phyloP scores from a whole-genome alignment of 176 grass and related monocot species.

The Rhynchospora breviuscula region DNA sequence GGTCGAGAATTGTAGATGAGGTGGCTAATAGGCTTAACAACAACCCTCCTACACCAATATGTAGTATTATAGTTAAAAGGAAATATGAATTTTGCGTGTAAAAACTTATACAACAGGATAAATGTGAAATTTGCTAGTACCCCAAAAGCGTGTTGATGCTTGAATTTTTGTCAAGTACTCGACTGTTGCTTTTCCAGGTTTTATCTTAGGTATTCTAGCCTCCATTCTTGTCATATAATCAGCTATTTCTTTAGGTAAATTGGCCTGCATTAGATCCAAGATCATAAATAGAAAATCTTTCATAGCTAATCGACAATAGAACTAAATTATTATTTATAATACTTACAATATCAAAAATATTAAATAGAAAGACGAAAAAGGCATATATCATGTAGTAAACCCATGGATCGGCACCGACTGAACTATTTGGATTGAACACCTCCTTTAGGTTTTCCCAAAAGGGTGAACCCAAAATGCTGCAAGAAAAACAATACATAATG shows the following conservation, averaged over 20 bases:
- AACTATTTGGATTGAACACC: slow-evolving; percentile 70
- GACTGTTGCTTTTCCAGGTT: slow-evolving; percentile 88
- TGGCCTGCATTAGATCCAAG: slow-evolving; percentile 42
- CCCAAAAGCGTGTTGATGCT: slow-evolving; percentile 98
- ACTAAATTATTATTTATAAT: not conserved
- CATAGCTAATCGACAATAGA: not conserved
- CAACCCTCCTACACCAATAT: slow-evolving; percentile 55
- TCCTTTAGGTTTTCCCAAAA: slow-evolving; percentile 79
- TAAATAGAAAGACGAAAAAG: slow-evolving; percentile 83
- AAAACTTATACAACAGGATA: slow-evolving; percentile 2
- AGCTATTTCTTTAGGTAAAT: slow-evolving; percentile 93
- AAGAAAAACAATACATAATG: slow-evolving; percentile 31
- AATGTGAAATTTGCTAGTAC: slow-evolving; percentile 35
- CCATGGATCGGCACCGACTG: slow-evolving; percentile 62
- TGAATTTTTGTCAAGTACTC: slow-evolving; percentile 93
- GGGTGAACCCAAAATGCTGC: slow-evolving; percentile 64
- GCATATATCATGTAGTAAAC: slow-evolving; percentile 81
- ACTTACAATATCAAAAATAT: slow-evolving; percentile 99
- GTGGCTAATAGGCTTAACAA: slow-evolving; percentile 80
- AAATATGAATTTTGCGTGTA: not conserved
- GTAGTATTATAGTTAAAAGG: not conserved
- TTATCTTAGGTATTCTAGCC: slow-evolving; percentile 82
- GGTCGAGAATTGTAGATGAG: slow-evolving; percentile 90
- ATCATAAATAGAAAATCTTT: slow-evolving; percentile 3
- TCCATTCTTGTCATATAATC: slow-evolving; percentile 98